Base-by-base conservation (phyloP, 2,329 filamentous ascomycete species). In the Fusarium proliferatum region DNA sequence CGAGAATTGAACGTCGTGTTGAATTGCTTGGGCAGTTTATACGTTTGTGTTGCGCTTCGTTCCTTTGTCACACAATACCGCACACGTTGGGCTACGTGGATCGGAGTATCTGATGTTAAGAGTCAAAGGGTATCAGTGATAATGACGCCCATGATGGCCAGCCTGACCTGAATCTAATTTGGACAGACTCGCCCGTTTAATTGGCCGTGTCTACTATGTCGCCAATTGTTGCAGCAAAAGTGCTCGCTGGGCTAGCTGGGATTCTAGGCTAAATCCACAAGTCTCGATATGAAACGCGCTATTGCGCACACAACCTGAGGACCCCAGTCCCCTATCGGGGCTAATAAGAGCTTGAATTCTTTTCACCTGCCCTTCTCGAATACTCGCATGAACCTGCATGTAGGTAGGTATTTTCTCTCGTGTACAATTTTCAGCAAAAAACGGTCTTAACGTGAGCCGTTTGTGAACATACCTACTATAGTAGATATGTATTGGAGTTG, bases 281-380 rank as follows among this genome's bases (percentile, higher is more conserved):
- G 64, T 45, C 53, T 60, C 30, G 28, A 43, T 55, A 33, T 76
- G 73, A 76, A 76, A 76, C 73, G 52, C 73, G 65, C 73, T 71
- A 75, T 76, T 61, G 61, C 64, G 61, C 67, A 56, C 64, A 68
- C 65, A 46, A 61, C 73, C 65, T 70, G 42, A 74, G n/a, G 30
- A 53, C 62, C 73, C 61, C 59, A 51, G 61, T 61, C 64, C 67
- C 46, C 62, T 61, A 60, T 36, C 34, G n/a, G 30, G 17, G 49
- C 41, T 41, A 51, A 48, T 59, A 33, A 48, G 36, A 62, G 59
- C 52, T 38, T 67, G 28, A 30, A 23, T 41, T 52, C 33, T 52
- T 60, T 46, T 45, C 49, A 68, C 71, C 71, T 63, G 62, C 70
- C 63, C 28, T 75, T 64, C 48, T 75, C 38, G 63, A 59, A 53